A percentile compares a stretch with the other conserved stretches of the same genome.
phyloP scores from a whole-genome alignment of 75 land plant species.

The Ceratopteris richardii region DNA sequence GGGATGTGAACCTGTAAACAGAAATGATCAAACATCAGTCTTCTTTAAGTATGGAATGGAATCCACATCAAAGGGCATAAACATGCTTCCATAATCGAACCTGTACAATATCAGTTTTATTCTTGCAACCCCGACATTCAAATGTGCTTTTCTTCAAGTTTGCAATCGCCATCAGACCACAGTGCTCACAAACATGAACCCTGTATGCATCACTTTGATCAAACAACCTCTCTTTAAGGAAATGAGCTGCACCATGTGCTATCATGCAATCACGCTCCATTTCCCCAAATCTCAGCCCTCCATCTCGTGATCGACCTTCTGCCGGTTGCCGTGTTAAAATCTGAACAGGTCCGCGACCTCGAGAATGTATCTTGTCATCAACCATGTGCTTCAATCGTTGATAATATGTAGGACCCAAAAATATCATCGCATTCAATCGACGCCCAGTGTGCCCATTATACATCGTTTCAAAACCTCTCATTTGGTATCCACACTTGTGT shows the following conservation, averaged over 20 bases:
- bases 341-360: slow-evolving; percentile 98
- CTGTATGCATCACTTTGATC: slow-evolving; percentile 99
- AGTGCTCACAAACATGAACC: slow-evolving; percentile 91
- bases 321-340: slow-evolving; percentile 98
- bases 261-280: slow-evolving; percentile 99
- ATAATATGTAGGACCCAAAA: slow-evolving; percentile 96
- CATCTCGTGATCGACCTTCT: slow-evolving; percentile 99
- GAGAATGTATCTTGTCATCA: slow-evolving; percentile 97
- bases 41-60: background rate
- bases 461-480: slow-evolving; percentile 99
- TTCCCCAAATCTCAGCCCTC: slow-evolving; percentile 97
- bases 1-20: slow-evolving; percentile 87
- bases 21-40: background rate
- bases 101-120: slow-evolving; percentile 99
- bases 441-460: slow-evolving; percentile 99
- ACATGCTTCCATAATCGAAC: slow-evolving; percentile 18
- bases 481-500: slow-evolving; percentile 97
- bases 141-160: slow-evolving; percentile 94
- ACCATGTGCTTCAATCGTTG: slow-evolving; percentile 99
- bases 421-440: slow-evolving; percentile 78
- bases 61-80: background rate
- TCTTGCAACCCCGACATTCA: slow-evolving; percentile 98
- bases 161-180: slow-evolving; percentile 98
- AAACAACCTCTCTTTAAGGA: slow-evolving; percentile 89
- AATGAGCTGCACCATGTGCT: slow-evolving; percentile 98